Evolutionary conservation across 73 alveolate genomes (phyloP).

Genomic region (Paramecium pentaurelia): DNA sequence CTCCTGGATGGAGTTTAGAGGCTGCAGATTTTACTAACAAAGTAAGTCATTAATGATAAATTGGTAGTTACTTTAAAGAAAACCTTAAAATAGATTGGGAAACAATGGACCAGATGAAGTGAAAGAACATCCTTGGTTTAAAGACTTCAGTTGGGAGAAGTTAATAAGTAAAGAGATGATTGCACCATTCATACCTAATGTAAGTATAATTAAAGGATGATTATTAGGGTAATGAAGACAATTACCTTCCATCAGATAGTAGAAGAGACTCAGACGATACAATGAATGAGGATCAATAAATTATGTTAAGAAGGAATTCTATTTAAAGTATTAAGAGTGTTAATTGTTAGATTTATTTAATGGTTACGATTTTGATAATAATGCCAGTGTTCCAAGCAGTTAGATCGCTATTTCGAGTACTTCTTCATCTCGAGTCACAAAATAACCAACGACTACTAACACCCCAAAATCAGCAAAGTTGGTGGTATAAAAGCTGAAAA

Average conservation of each 20-base stretch:
- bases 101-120: constrained; percentile 90
- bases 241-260: constrained; percentile 64
- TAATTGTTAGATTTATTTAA: neutral
- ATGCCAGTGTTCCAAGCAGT: neutral
- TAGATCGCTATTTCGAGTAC: neutral
- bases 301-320: constrained; percentile 67
- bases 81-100: constrained; percentile 90
- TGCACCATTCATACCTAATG: constrained; percentile 77
- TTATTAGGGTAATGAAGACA: constrained; percentile 70
- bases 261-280: constrained; percentile 77
- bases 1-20: constrained; percentile 90
- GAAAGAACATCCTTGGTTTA: constrained; percentile 93
- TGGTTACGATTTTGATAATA: constrained; percentile 32
- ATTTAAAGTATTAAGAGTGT: constrained; percentile 33
- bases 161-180: constrained; percentile 70
- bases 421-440: neutral
- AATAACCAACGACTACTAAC: neutral
- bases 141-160: constrained; percentile 83
- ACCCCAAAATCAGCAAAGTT: neutral
- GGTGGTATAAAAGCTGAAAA: neutral
- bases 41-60: constrained; percentile 39
- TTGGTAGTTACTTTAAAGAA: constrained; percentile 73
- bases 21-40: constrained; percentile 91
- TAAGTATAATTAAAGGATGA: neutral
- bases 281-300: constrained; percentile 54